These are phyloP conservation scores for Setaria viridis DNA, from an alignment of 202 grass and related monocot species.

Conservation along the genomic window DNA sequence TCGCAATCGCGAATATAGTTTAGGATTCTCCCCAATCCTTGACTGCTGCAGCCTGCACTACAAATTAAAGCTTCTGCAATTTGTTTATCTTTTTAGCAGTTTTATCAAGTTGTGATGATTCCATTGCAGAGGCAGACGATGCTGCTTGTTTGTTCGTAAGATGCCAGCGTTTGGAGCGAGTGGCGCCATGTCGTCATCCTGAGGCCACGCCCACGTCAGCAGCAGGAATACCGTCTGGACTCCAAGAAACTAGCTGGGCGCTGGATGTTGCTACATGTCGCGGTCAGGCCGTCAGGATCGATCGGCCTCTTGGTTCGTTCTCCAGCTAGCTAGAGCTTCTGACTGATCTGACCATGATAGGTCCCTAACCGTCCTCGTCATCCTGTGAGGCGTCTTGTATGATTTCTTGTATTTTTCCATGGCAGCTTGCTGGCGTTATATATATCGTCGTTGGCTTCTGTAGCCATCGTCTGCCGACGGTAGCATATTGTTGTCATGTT, in stretches of 20 bases:
- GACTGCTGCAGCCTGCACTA: neutral
- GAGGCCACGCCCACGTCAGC: constrained; percentile 38
- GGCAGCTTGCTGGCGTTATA: neutral
- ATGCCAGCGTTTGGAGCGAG: neutral
- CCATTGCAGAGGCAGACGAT: neutral
- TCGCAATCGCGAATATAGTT: neutral
- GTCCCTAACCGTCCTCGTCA: constrained; percentile 5
- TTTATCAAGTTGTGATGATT: neutral
- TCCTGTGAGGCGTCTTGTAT: neutral
- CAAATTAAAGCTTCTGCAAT: neutral
- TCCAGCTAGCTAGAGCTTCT: neutral
- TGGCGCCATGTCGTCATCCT: constrained; percentile 29
- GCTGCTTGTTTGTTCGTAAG: neutral
- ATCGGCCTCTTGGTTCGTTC: neutral
- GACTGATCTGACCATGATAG: constrained; percentile 11
- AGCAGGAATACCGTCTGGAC: neutral
- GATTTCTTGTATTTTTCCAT: neutral
- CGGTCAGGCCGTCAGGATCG: neutral
- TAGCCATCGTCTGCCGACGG: neutral
- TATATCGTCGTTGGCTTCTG: neutral
- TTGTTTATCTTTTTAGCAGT: neutral
- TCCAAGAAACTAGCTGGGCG: neutral
- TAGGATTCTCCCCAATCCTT: neutral
- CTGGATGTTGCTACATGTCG: neutral
- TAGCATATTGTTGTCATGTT: neutral